A percentile compares a stretch with the other conserved stretches of the same genome.
Conservation (phyloP, 2,329 filamentous ascomycete species). For the Penicillium hesseltinei region DNA sequence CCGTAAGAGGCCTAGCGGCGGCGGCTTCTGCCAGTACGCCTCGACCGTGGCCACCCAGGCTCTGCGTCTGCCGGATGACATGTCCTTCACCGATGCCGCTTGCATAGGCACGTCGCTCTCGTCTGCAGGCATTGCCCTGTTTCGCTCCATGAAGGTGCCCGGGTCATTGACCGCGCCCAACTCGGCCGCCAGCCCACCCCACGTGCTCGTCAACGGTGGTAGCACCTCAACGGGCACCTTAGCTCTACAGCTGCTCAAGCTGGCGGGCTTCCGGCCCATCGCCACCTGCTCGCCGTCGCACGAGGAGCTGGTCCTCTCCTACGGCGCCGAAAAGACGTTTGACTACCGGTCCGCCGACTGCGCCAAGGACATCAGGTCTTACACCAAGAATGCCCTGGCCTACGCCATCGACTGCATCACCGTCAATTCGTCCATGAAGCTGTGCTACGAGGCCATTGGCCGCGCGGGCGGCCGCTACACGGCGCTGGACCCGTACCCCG, state of each 20-base stretch:
- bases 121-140: not conserved
- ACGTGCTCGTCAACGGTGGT: not conserved
- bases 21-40: not conserved
- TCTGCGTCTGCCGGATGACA: not conserved
- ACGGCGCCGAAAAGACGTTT: slow-evolving; percentile 13
- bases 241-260: not conserved
- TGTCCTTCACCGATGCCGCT: not conserved
- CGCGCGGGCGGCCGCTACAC: slow-evolving; percentile 8
- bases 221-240: not conserved
- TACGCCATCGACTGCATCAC: slow-evolving; percentile 10
- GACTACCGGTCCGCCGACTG: slow-evolving; percentile 12
- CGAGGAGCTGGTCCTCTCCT: slow-evolving; percentile 1
- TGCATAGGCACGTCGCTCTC: not conserved
- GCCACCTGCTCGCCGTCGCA: slow-evolving; percentile 16
- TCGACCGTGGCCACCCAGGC: not conserved
- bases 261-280: slow-evolving; percentile 12
- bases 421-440: not conserved
- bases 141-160: not conserved
- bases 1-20: not conserved
- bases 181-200: not conserved
- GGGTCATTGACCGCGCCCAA: not conserved
- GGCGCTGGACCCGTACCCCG: slow-evolving; percentile 10
- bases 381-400: slow-evolving; percentile 8
- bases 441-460: slow-evolving; percentile 12
- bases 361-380: slow-evolving; percentile 6